These are phyloP conservation scores for Chrysanthemum seticuspe DNA, from an alignment of 129 eudicot genomes.

Conservation along the genomic window DNA sequence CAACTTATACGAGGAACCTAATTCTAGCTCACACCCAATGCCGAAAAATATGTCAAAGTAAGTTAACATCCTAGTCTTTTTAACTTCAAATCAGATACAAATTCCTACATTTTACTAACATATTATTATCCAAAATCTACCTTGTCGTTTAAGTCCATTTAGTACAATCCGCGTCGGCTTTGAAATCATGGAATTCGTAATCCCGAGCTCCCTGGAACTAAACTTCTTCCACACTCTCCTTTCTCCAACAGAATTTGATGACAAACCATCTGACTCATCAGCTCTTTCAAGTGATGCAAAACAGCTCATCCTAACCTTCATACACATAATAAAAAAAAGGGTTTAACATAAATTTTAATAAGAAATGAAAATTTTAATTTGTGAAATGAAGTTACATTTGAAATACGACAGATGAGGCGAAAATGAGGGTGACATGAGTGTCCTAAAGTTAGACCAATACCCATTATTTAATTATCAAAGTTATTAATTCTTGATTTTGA, in stretches of 20 bases:
- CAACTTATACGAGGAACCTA: too few species aligned
- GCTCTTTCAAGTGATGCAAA: constrained; percentile 45
- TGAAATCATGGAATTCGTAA: constrained; percentile 51
- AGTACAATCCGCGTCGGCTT: constrained; percentile 61
- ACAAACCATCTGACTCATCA: constrained; percentile 45
- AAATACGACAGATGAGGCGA: constrained; percentile 34
- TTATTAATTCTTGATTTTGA: background rate
- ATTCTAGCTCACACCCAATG: too few species aligned
- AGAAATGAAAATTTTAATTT: background rate
- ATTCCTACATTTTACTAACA: too few species aligned
- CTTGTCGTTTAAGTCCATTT: constrained; percentile 60
- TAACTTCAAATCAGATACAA: too few species aligned
- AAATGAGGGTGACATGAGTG: constrained; percentile 40
- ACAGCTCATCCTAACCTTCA: constrained; percentile 47
- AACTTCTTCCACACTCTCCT: constrained; percentile 53
- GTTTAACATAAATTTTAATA: too few species aligned
- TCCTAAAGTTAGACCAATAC: constrained; percentile 45
- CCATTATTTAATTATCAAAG: constrained; percentile 31
- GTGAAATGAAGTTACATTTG: constrained; percentile 29
- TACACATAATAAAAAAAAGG: background rate
- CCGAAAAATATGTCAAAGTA: too few species aligned
- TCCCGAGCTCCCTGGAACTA: constrained; percentile 72
- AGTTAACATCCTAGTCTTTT: too few species aligned
- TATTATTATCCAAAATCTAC: constrained; percentile 23
- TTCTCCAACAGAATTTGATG: constrained; percentile 25